Conservation (phyloP, 805 yeast genomes). For the Hanseniaspora lindneri region DNA sequence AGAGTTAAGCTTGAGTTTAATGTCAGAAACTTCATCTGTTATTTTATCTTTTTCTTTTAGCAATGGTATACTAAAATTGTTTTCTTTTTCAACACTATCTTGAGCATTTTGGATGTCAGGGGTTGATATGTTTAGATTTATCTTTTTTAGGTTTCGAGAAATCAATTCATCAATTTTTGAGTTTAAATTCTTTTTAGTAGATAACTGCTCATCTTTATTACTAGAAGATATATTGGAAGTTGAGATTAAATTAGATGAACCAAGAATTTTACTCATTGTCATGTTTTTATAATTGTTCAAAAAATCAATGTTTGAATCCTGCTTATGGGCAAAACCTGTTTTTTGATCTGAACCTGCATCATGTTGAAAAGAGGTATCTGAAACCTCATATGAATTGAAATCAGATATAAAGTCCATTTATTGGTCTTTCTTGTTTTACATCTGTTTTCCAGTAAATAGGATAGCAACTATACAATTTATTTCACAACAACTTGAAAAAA, state of each 20-base stretch:
- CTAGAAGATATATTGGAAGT: no score
- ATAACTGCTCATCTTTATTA: no score
- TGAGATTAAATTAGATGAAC: not conserved
- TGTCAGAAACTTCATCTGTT: slow-evolving; percentile 2
- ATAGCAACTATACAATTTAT: not conserved
- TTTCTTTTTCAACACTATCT: not conserved
- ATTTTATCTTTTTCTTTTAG: slow-evolving; percentile 8
- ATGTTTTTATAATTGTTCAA: slow-evolving; percentile 7
- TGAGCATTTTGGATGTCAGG: not conserved
- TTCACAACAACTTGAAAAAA: not conserved
- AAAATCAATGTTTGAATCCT: slow-evolving; percentile 13
- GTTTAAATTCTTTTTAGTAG: slow-evolving; percentile 18
- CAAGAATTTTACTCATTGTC: slow-evolving; percentile 6
- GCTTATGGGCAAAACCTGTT: no score
- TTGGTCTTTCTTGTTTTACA: not conserved
- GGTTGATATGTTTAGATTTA: not conserved
- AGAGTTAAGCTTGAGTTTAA: no score
- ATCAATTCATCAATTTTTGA: slow-evolving; percentile 17
- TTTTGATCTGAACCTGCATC: not conserved
- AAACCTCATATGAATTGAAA: slow-evolving; percentile 9
- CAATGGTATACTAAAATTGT: no score
- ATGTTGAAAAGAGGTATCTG: not conserved
- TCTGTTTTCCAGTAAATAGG: no score
- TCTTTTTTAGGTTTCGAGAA: slow-evolving; percentile 3
- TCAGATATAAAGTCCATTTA: slow-evolving; percentile 12